Base-by-base conservation (phyloP, 1,139 yeast genomes). In the Lipomyces yarrowii region DNA sequence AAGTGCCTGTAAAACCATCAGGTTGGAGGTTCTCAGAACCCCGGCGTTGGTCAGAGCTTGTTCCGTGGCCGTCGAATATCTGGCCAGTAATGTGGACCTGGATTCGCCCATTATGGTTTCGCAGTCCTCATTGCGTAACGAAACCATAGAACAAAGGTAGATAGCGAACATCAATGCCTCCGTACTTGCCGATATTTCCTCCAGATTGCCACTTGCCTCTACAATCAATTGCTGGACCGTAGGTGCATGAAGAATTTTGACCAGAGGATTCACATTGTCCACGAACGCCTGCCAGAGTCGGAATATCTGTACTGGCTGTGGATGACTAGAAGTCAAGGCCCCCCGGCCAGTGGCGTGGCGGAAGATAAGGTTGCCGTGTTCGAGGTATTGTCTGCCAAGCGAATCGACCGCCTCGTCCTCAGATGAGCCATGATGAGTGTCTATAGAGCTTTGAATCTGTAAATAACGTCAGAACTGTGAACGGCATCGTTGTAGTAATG, bases 231-330 rank as follows among this genome's bases (percentile, higher is more conserved):
- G 35, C 54, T 57, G 55, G 23, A 48, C 39, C 0, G 54, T 57
- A 15, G 60, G 60, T 5, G 54, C 53, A 42, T 57, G 60, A 2
- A 57, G 4, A 11, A 57, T 11, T 54, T 57, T 57, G 18, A 52
- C 21, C 6, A 57, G 39, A 7, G 60, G 60, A 26, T 57, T 30
- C 35, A 57, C 39, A 15, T 39, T 39, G 4, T 57, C 54, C 15
- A 42, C 3, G 42, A 39, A 57, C 3, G 23, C 23, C 54, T 37
- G 32, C 60, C 60, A 57, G 5, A 57, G 13, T 13, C n/a, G 21
- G 13, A 39, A 26, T 8, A 57, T 26, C 11, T 26, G 35, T 5
- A 13, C 33, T 4, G 54, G 32, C 54, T 15, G 13, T 30, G 60
- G 57, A 23, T 55, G 60, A 21, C 37, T 6, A 48, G 21, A 13